Conservation (phyloP, 495 filamentous ascomycete species). For the Lasiosphaeria ovina region DNA sequence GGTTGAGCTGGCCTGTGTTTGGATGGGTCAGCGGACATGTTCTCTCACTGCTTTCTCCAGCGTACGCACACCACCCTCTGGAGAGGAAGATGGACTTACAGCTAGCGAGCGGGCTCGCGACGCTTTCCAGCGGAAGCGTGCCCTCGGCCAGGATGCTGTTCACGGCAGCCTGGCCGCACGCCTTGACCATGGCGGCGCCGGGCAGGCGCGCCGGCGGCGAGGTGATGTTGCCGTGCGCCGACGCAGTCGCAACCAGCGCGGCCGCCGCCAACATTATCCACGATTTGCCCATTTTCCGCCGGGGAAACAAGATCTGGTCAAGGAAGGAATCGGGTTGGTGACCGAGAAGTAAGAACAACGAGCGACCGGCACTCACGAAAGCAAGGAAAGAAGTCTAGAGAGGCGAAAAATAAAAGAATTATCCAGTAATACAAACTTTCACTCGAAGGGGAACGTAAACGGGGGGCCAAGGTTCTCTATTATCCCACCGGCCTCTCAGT, state of each 20-base stretch:
- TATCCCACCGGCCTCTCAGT: too few species aligned
- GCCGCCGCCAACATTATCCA: slow-evolving; percentile 34
- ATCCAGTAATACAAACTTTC: not conserved
- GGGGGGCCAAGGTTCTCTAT: too few species aligned
- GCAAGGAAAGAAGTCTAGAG: not conserved
- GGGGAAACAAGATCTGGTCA: slow-evolving; percentile 1
- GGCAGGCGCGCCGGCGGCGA: slow-evolving; percentile 57
- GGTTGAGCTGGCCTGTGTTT: slow-evolving; percentile 27
- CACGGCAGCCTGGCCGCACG: slow-evolving; percentile 60
- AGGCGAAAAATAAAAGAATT: not conserved
- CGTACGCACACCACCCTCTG: not conserved
- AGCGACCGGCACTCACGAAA: slow-evolving; percentile 28
- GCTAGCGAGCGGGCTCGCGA: slow-evolving; percentile 3
- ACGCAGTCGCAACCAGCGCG: slow-evolving; percentile 47
- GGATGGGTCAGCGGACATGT: not conserved
- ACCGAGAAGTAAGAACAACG: slow-evolving; percentile 11
- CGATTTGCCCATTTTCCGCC: slow-evolving; percentile 13
- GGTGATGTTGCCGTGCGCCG: slow-evolving; percentile 62
- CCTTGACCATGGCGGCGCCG: slow-evolving; percentile 55
- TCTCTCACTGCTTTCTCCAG: not conserved
- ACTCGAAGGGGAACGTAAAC: not conserved
- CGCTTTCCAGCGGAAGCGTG: slow-evolving; percentile 36
- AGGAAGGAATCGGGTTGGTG: slow-evolving; percentile 1
- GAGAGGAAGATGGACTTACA: slow-evolving; percentile 14
- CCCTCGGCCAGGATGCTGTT: slow-evolving; percentile 56